A percentile compares a stretch with the other conserved stretches of the same genome.
phyloP scores from a whole-genome alignment of 2,329 filamentous ascomycete genomes.

The Talaromyces sp. region DNA sequence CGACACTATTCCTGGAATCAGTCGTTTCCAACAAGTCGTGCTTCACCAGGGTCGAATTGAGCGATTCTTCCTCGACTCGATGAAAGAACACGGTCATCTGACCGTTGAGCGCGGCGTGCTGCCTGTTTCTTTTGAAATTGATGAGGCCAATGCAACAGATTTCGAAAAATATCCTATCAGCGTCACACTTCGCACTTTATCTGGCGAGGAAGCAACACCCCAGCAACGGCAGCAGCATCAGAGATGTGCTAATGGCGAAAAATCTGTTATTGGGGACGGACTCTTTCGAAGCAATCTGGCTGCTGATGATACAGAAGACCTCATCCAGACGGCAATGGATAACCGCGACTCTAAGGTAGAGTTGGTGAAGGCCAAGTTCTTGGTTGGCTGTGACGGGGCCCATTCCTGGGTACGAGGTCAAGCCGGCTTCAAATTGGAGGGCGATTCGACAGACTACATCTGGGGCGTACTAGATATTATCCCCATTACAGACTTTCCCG shows the following conservation, averaged over 20 bases:
- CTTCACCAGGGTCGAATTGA: constrained; percentile 71
- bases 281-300: constrained; percentile 60
- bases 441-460: constrained; percentile 49
- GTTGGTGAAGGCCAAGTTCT: constrained; percentile 52
- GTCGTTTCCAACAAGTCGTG: constrained; percentile 54
- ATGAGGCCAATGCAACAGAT: constrained; percentile 36
- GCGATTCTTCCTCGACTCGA: constrained; percentile 61
- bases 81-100: constrained; percentile 55
- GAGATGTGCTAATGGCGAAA: constrained; percentile 12
- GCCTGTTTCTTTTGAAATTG: constrained; percentile 55
- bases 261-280: constrained; percentile 33
- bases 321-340: constrained; percentile 32
- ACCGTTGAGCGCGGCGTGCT: constrained; percentile 60
- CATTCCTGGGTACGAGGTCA: constrained; percentile 62
- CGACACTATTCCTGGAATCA: constrained; percentile 5
- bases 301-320: constrained; percentile 54
- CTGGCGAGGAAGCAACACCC: not conserved
- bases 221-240: constrained; percentile 58
- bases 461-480: constrained; percentile 53
- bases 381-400: constrained; percentile 67
- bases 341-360: not conserved
- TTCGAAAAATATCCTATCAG: not conserved
- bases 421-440: constrained; percentile 56
- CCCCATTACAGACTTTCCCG: constrained; percentile 57
- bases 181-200: not conserved